Base-by-base conservation (phyloP, 176 grass and related monocot genomes). In the Avena atlantica region DNA sequence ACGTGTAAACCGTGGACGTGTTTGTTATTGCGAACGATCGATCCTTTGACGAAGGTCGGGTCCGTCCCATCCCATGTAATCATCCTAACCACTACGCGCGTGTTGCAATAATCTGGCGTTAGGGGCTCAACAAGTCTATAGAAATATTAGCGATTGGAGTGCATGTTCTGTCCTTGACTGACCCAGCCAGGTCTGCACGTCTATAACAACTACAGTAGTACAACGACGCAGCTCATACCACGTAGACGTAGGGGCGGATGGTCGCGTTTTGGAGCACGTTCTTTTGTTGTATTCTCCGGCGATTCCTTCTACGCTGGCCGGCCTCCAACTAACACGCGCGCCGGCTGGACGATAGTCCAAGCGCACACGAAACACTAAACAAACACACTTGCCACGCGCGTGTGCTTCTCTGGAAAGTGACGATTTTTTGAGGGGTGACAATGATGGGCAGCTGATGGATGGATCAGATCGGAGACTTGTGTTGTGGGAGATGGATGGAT, bases 311-410 rank as follows among this genome's bases (percentile, higher is more conserved):
- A 49, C 14, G 77, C 69, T 6, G 37, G 37, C 40, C 40, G 20
- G 69, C 17, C 68, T 66, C 71, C 61, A 84, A 59, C 74, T 0
- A 73, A 72, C 79, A 72, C 50, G 50, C 73, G 14, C 40, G 40
- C 40, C 40, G 29, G 0, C 25, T 12, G n/a, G 71, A 34, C 25
- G 77, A 51, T 17, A 73, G 79, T 45, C 31, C 79, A 83, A 73
- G 2, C 24, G 23, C 9, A 5, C 66, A 90, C 74, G 89, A 23
- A 57, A 84, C 89, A 17, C 13, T 66, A 65, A 78, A 73, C 72
- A 78, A 58, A 60, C 20, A n/a, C 1, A 20, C 78, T 4, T 76
- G 14, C 53, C 23, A 8, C 12, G 12, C 0, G 0, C 68, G 47
- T 60, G 72, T 87, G 85, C 58, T 59, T 20, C 58, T 60, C 81